phyloP scores from a whole-genome alignment of 257 asterid species.

The Ajuga chamaepitys region DNA sequence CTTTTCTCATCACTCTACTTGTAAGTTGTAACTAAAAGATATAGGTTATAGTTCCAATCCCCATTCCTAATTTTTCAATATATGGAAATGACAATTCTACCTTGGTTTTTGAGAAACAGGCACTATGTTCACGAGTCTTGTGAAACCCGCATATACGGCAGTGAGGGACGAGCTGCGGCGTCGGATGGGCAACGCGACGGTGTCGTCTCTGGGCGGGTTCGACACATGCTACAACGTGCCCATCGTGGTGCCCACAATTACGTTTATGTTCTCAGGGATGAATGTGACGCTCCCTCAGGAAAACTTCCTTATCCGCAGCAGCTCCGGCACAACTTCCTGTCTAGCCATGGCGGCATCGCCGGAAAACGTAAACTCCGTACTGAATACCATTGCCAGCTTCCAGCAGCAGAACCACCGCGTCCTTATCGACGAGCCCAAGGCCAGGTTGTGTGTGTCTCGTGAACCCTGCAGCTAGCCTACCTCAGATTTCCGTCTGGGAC shows the following conservation, averaged over 20 bases:
- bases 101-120: slow-evolving; percentile 16
- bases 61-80: too few relatives aligned
- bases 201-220: slow-evolving; percentile 50
- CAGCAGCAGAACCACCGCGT: slow-evolving; percentile 92
- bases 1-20: too few relatives aligned
- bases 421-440: slow-evolving; percentile 49
- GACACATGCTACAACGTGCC: slow-evolving; percentile 63
- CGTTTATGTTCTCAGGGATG: slow-evolving; percentile 49
- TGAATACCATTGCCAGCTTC: slow-evolving; percentile 69
- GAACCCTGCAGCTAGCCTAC: slow-evolving; percentile 41
- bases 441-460: slow-evolving; percentile 59
- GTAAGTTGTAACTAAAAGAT: too few relatives aligned
- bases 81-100: neutral
- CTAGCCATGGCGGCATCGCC: slow-evolving; percentile 82
- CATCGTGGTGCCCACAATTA: slow-evolving; percentile 32
- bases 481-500: neutral
- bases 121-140: slow-evolving; percentile 46
- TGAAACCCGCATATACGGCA: slow-evolving; percentile 45
- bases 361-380: slow-evolving; percentile 50
- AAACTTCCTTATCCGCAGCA: slow-evolving; percentile 52
- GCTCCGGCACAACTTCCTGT: slow-evolving; percentile 47
- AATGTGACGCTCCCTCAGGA: slow-evolving; percentile 47
- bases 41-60: too few relatives aligned
- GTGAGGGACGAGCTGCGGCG: slow-evolving; percentile 57
- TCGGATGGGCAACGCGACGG: slow-evolving; percentile 41